Evolutionary conservation across 1,284 basidiomycete genomes (phyloP), one percentile per base, ranked within the genome.

Genomic region (Boletus smithii): DNA sequence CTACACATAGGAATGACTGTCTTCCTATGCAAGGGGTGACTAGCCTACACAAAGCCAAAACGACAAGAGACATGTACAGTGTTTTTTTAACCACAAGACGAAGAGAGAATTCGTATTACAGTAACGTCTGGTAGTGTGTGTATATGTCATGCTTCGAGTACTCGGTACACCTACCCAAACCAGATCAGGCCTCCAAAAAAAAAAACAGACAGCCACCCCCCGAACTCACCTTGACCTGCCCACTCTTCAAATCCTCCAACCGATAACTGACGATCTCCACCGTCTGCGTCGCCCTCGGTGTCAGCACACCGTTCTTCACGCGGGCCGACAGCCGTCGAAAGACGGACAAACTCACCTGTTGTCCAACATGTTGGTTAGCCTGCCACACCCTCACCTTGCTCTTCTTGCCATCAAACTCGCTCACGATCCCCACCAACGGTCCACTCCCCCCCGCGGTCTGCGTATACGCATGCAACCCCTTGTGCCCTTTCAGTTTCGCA

Each of bases 191-290:
- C 24, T 18, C 36, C 17, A 35, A 18, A 39, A n/a, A 14, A 37
- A 9, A 22, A 33, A 20, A 14, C 35, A 18, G 13, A 46, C 29
- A 1, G 8, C 26, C 26, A 27, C 26, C 9, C 20, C 14, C 30
- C 3, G 1, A 31, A 32, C 49, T 23, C 50, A 90, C 88, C 78
- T 88, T 85, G 34, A 93, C 77, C 37, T 73, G 71, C 10, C 92
- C 92, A 57, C 80, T 85, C 74, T 93, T 95, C 57, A 95, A 65
- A 72, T 95, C 93, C 43, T 95, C 92, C 60, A 94, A 69, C 44
- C 88, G 77, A 69, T 95, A 92, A 56, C 86, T 92, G 22, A 81
- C 84, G 44, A 78, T 79, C 61, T 94, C 92, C 23, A 91, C 83
- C 48, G 79, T 83, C 79, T 85, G 53, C 48, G 52, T 54, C 54